Percentiles rank a stretch among this genome's conserved stretches.
Evolutionary conservation across 441 rosid species (phyloP).

Genomic region (Croton setiger): DNA sequence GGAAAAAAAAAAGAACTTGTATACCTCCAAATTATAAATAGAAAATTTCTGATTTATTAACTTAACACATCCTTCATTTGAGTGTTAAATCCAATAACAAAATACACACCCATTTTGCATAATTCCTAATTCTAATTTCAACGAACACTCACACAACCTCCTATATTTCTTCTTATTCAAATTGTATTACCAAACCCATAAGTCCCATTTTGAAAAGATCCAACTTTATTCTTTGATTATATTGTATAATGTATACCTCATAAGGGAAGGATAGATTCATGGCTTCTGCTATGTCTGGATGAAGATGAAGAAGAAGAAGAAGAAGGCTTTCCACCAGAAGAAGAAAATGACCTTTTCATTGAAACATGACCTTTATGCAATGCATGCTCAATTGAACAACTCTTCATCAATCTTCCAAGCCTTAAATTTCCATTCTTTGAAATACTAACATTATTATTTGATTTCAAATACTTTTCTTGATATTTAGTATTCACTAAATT

Average conservation of each 20-base stretch:
- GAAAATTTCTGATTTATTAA: too few species aligned
- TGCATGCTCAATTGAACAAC: slow-evolving; percentile 30
- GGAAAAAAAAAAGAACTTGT: too few species aligned
- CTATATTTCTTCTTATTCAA: not conserved
- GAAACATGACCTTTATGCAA: slow-evolving; percentile 35
- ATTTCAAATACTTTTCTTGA: slow-evolving; percentile 15
- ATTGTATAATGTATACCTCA: slow-evolving; percentile 11
- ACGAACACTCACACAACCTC: too few species aligned
- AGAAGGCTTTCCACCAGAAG: slow-evolving; percentile 32
- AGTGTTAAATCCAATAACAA: not conserved
- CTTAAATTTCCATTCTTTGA: slow-evolving; percentile 23
- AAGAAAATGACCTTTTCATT: slow-evolving; percentile 46
- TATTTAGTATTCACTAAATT: slow-evolving; percentile 18
- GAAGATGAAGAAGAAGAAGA: not conserved
- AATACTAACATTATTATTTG: slow-evolving; percentile 8
- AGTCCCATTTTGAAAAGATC: not conserved
- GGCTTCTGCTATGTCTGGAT: slow-evolving; percentile 28
- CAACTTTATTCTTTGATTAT: not conserved
- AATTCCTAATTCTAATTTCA: too few species aligned
- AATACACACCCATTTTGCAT: too few species aligned
- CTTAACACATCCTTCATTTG: too few species aligned
- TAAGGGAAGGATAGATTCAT: slow-evolving; percentile 30
- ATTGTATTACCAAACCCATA: not conserved
- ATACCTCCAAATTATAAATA: too few species aligned
- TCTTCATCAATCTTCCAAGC: slow-evolving; percentile 28